Conservation (phyloP, 2,329 filamentous ascomycete genomes). For the Periconia sp. region DNA sequence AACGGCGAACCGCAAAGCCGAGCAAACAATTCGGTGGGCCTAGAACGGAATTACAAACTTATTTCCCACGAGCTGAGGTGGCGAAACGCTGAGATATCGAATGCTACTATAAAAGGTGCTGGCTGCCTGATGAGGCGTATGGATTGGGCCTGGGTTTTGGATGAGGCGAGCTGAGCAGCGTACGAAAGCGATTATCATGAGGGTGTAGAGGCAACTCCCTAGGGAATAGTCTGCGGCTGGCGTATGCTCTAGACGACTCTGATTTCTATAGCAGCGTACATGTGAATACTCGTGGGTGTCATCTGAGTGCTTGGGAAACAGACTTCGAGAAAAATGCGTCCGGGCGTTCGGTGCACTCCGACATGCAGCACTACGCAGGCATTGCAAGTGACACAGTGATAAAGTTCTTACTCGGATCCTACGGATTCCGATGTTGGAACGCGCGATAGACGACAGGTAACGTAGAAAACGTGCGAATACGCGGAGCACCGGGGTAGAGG, state of each 20-base stretch:
- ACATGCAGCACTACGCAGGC: not conserved
- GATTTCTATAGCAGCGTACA: too few species aligned
- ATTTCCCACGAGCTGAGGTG: not conserved
- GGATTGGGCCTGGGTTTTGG: not conserved
- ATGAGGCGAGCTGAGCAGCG: not conserved
- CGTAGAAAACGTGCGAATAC: slow-evolving; percentile 10
- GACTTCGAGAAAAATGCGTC: not conserved
- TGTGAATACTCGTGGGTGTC: too few species aligned
- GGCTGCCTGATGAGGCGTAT: not conserved
- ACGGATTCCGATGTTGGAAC: slow-evolving; percentile 22
- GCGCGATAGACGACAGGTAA: slow-evolving; percentile 24
- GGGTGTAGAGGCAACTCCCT: too few species aligned
- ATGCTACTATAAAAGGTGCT: not conserved
- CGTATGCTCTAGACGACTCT: too few species aligned
- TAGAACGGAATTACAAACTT: too few species aligned
- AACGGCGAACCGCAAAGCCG: too few species aligned
- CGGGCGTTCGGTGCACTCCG: not conserved
- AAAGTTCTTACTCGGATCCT: slow-evolving; percentile 32
- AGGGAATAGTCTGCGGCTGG: too few species aligned
- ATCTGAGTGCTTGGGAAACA: not conserved
- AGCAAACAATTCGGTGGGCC: too few species aligned
- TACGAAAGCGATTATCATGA: too few species aligned
- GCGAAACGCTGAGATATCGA: not conserved
- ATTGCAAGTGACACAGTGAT: slow-evolving; percentile 30
- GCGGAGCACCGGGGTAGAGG: slow-evolving; percentile 5